Evolutionary conservation across 371 early-diverging fungal genomes (phyloP).

Genomic region (Mortierella sp.): DNA sequence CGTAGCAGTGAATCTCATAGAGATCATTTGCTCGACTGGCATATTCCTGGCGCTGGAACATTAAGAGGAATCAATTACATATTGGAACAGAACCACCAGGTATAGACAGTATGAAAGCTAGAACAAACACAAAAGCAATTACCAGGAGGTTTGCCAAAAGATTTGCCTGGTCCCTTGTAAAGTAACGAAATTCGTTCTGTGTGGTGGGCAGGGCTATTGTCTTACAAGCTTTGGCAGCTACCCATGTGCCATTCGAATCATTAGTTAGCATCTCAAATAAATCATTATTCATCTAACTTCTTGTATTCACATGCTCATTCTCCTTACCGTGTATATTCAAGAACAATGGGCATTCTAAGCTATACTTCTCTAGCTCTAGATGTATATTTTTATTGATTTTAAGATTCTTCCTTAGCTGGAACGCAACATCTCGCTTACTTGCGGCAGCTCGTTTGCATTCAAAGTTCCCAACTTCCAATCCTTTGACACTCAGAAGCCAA

Average conservation of each 20-base stretch:
- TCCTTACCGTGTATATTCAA: constrained; percentile 19
- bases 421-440: constrained; percentile 6
- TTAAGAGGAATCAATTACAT: too few species aligned
- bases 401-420: constrained; percentile 16
- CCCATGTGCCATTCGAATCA: constrained; percentile 22
- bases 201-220: constrained; percentile 12
- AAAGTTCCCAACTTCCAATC: constrained; percentile 27
- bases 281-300: background rate
- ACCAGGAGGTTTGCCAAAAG: constrained; percentile 10
- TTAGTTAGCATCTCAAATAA: background rate
- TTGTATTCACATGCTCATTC: background rate
- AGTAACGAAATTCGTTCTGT: constrained; percentile 4
- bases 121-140: too few species aligned
- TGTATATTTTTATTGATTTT: constrained; percentile 31
- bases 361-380: constrained; percentile 25
- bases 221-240: constrained; percentile 15
- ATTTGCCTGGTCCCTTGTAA: constrained; percentile 5
- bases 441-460: constrained; percentile 14
- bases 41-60: too few species aligned
- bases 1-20: constrained; percentile 3
- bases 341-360: constrained; percentile 19
- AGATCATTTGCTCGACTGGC: too few species aligned
- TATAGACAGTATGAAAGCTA: too few species aligned
- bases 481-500: constrained; percentile 8
- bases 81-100: too few species aligned